phyloP scores from a whole-genome alignment of 2,329 filamentous ascomycete genomes.

The Cephalotrichum gorgonifer region DNA sequence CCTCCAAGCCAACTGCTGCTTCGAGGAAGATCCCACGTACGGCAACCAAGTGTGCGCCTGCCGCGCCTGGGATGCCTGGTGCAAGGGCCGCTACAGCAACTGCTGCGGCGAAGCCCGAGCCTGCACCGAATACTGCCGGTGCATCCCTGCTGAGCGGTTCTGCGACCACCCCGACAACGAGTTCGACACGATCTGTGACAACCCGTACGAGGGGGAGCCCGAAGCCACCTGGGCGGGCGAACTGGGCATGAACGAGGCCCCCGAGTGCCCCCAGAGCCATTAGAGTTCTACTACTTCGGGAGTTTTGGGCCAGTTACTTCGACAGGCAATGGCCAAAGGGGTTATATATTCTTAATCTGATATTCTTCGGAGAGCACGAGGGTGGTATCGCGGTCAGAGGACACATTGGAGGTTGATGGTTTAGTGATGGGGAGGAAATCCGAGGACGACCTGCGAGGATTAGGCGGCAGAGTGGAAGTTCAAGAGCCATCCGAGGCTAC shows the following conservation, averaged over 20 bases:
- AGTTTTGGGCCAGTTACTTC: too few species aligned
- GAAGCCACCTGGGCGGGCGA: slow-evolving; percentile 1
- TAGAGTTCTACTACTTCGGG: too few species aligned
- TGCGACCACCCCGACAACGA: background rate
- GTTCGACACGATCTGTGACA: background rate
- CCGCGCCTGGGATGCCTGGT: slow-evolving; percentile 2
- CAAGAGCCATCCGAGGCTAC: too few species aligned
- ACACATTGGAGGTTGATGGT: too few species aligned
- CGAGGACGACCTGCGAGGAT: too few species aligned
- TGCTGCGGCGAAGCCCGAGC: background rate
- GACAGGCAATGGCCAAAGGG: too few species aligned
- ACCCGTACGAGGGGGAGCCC: slow-evolving; percentile 1
- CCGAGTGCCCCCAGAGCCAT: background rate
- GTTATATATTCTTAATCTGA: too few species aligned
- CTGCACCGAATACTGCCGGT: slow-evolving; percentile 1
- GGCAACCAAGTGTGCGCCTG: background rate
- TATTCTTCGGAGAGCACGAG: too few species aligned
- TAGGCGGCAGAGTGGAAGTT: too few species aligned
- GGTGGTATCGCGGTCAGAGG: too few species aligned
- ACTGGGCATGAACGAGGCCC: background rate
- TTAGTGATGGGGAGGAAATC: too few species aligned
- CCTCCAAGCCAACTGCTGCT: background rate
- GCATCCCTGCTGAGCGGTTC: background rate
- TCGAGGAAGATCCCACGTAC: background rate
- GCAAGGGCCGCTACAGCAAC: background rate